Conservation (phyloP, 2,329 filamentous ascomycete species). For the Fulvia fulva region DNA sequence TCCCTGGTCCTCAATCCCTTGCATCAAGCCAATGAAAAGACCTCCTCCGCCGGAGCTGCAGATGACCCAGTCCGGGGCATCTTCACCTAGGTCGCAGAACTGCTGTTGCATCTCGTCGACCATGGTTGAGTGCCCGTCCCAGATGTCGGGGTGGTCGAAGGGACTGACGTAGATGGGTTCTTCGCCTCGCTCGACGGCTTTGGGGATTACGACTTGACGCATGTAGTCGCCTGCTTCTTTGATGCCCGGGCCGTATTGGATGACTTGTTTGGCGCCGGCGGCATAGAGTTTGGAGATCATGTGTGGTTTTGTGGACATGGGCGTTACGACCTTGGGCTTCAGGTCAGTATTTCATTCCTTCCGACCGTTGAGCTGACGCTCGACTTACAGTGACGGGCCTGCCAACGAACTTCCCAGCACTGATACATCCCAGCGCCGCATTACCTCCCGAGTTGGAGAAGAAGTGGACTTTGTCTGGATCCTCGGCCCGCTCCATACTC, state of each 20-base stretch:
- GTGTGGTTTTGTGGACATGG: conserved; percentile 58
- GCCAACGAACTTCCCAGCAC: conserved; percentile 60
- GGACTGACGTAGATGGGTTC: conserved; percentile 63
- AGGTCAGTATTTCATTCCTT: conserved; percentile 57
- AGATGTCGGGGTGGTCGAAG: conserved; percentile 65
- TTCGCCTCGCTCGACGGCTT: conserved; percentile 37
- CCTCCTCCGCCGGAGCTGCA: conserved; percentile 80
- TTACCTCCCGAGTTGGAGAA: conserved; percentile 79
- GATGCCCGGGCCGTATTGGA: conserved; percentile 66
- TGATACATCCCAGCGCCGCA: conserved; percentile 75
- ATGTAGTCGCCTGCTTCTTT: conserved; percentile 66
- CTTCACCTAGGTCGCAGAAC: conserved; percentile 33
- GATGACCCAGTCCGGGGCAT: conserved; percentile 64
- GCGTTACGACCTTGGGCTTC: conserved; percentile 60
- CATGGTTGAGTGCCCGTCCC: conserved; percentile 61
- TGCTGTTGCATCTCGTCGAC: conserved; percentile 50
- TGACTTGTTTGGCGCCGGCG: conserved; percentile 63
- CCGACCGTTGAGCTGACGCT: conserved; percentile 64
- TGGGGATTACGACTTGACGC: conserved; percentile 52
- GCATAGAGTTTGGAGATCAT: conserved; percentile 69
- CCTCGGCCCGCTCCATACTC: conserved; percentile 37
- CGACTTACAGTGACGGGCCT: conserved; percentile 62
- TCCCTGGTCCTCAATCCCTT: conserved; percentile 58
- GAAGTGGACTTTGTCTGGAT: conserved; percentile 54
- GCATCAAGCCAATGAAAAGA: conserved; percentile 70